Base-by-base conservation (phyloP, 2,329 filamentous ascomycete genomes). In the Cryphonectria carpinicola region DNA sequence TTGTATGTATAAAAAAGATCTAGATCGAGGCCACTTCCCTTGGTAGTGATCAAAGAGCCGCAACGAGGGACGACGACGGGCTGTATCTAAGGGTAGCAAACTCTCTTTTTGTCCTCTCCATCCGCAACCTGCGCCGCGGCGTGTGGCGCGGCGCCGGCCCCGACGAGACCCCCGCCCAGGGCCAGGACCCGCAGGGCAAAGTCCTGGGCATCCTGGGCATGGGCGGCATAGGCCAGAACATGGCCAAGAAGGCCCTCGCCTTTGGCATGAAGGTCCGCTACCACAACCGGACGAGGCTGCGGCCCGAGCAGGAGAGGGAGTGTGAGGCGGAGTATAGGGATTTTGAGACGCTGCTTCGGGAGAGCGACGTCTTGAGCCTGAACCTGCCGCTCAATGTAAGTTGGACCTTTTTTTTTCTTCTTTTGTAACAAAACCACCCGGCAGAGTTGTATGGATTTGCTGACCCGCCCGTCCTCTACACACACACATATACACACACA, bases 311-410 rank as follows among this genome's bases (percentile, higher is more conserved):
- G 66, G 84, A 84, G 68, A 75, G 76, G 74, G 84, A 81, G 0
- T 60, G 68, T 1, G 88, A 87, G 0, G 91, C 90, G 0, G 84
- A 89, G 76, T 93, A 92, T 74, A 89, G 95, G 28, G 84, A 84
- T 32, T 94, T 96, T 74, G 92, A 95, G 68, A 90, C 91, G 71
- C 79, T 97, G 75, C 80, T 96, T 67, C 81, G 80, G 22, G 86
- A 84, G 72, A 93, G 91, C 75, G 93, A 97, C 80, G 91, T 97
- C 13, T 79, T 97, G 72, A 94, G 92, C 77, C 81, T 96, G 79
- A 95, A 96, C 77, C 80, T 96, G 66, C 93, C 93, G 11, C 82
- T 97, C 72, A 96, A 96, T 78, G 93, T 94, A 78, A 84, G 89
- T 85, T 11, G 32, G 35, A 71, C 66, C 56, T 37, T 66, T 65